A percentile compares a stretch with the other conserved stretches of the same genome.
These are phyloP conservation scores for Trichopus zeylanicus DNA, from an alignment of 116 monocot species.

Conservation along the genomic window DNA sequence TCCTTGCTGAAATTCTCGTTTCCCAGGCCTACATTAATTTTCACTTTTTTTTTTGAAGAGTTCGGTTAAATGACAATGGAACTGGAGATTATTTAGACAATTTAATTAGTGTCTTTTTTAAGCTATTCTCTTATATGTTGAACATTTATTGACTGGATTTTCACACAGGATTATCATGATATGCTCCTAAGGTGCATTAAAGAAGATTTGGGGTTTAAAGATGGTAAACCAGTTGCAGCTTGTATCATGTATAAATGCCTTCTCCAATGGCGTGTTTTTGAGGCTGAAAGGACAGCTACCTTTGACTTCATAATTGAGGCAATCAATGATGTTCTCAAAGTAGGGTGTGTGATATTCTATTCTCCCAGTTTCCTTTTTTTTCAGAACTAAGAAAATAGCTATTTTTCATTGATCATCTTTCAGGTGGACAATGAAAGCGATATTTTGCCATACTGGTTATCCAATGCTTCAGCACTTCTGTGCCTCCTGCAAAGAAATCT, in stretches of 20 bases:
- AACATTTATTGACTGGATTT: background rate
- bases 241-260: conserved; percentile 86
- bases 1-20: too few relatives aligned
- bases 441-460: conserved; percentile 89
- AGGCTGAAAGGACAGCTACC: conserved; percentile 74
- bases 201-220: conserved; percentile 83
- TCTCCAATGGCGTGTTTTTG: conserved; percentile 77
- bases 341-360: conserved; percentile 4
- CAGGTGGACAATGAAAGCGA: conserved; percentile 61
- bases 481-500: conserved; percentile 91
- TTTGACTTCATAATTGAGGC: conserved; percentile 84
- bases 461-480: conserved; percentile 88
- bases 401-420: conserved; percentile 9
- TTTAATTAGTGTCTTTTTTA: too few relatives aligned
- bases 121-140: background rate
- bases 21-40: too few relatives aligned
- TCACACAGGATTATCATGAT: conserved; percentile 67
- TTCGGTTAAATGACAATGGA: too few relatives aligned
- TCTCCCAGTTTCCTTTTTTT: background rate
- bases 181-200: conserved; percentile 67
- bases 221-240: conserved; percentile 89
- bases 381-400: background rate
- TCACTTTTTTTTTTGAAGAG: too few relatives aligned
- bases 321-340: conserved; percentile 78
- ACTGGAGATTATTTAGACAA: too few relatives aligned